A percentile compares a stretch with the other conserved stretches of the same genome.
Evolutionary conservation across 331 rosid genomes (phyloP).

Genomic region (Pyrus hybrid): DNA sequence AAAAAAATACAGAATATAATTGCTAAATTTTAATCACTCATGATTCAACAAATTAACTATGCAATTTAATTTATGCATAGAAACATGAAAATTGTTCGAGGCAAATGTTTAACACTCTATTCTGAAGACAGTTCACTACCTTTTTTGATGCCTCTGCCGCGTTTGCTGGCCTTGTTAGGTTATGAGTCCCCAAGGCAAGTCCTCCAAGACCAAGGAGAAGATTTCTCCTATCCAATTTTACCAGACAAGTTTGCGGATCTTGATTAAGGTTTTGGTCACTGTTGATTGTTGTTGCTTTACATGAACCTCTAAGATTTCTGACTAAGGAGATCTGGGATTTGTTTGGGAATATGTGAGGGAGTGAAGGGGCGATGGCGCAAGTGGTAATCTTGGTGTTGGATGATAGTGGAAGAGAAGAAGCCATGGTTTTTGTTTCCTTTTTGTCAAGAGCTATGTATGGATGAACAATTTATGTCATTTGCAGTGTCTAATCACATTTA

Average conservation of each 20-base stretch:
- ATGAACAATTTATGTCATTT: background rate
- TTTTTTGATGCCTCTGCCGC: background rate
- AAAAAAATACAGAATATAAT: background rate
- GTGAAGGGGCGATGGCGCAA: background rate
- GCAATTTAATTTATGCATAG: background rate
- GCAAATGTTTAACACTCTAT: background rate
- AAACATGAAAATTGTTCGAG: background rate
- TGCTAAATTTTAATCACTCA: background rate
- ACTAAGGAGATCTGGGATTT: background rate
- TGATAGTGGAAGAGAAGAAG: background rate
- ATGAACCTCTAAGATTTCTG: background rate
- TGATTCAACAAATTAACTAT: background rate
- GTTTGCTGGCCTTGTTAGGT: background rate
- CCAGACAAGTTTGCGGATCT: background rate
- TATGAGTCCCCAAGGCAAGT: background rate
- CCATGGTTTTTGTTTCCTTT: background rate
- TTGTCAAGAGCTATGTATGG: background rate
- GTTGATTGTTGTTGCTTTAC: background rate
- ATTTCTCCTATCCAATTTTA: slow-evolving; percentile 4
- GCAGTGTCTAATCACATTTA: background rate
- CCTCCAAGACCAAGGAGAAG: slow-evolving; percentile 4
- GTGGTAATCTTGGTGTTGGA: background rate
- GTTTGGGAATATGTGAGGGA: background rate
- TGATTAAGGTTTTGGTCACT: background rate
- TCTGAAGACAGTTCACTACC: background rate